These are phyloP conservation scores for Durotheca rogersii DNA, from an alignment of 495 filamentous ascomycete genomes.

Conservation along the genomic window DNA sequence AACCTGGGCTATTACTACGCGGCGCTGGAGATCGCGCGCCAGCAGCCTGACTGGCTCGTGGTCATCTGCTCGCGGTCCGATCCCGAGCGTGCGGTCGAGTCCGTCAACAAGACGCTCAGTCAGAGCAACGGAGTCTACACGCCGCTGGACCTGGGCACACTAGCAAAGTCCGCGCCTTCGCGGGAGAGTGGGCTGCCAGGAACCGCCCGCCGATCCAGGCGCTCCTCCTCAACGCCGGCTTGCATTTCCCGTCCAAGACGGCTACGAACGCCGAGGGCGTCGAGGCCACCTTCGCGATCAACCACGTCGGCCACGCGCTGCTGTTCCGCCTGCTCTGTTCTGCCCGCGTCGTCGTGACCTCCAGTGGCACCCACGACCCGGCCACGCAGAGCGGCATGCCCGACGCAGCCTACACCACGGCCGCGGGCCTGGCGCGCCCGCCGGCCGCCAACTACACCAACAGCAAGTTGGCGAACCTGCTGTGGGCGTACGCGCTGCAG, in stretches of 20 bases:
- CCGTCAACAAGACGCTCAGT: conserved; percentile 41
- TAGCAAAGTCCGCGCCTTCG: conserved; percentile 44
- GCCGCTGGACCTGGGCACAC: conserved; percentile 42
- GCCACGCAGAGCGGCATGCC: conserved; percentile 42
- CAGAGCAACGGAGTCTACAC: conserved; percentile 45
- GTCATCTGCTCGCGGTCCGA: conserved; percentile 48
- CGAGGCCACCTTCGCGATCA: conserved; percentile 39
- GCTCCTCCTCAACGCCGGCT: conserved; percentile 48
- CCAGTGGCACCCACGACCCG: conserved; percentile 40
- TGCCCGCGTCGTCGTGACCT: conserved; percentile 46
- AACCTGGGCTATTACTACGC: conserved; percentile 51
- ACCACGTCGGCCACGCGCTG: conserved; percentile 52
- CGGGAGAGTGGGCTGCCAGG: conserved; percentile 32
- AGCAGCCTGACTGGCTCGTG: conserved; percentile 41
- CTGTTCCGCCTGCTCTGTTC: conserved; percentile 64
- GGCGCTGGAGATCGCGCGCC: conserved; percentile 48
- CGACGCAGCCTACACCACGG: conserved; percentile 40
- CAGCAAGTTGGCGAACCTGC: conserved; percentile 70
- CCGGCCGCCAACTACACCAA: conserved; percentile 57
- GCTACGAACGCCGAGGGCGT: conserved; percentile 41
- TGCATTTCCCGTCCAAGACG: conserved; percentile 41
- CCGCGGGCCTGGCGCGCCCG: conserved; percentile 39
- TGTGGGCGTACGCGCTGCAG: conserved; percentile 53
- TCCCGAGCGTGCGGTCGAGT: conserved; percentile 35
- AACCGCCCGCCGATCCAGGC: conserved; percentile 44